A percentile compares a stretch with the other conserved stretches of the same genome.
These are phyloP conservation scores for Vachellia collinsii DNA, from an alignment of 306 rosid genomes.

Conservation along the genomic window DNA sequence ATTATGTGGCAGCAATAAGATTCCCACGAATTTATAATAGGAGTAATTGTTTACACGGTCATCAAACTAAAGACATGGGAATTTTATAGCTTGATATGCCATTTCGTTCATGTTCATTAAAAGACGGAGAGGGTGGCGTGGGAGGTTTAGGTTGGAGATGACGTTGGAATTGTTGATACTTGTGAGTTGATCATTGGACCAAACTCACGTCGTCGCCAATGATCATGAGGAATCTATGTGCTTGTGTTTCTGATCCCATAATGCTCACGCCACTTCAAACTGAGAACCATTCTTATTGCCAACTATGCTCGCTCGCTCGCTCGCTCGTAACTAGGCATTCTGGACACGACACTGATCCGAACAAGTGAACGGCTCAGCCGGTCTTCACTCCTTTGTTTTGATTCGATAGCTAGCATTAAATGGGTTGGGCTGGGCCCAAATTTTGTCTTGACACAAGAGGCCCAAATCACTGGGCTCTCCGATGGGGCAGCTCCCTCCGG, in stretches of 20 bases:
- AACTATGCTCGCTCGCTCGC: too few relatives aligned
- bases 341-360: too few relatives aligned
- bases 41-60: background rate
- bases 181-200: background rate
- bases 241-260: background rate
- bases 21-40: background rate
- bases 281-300: background rate
- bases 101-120: background rate
- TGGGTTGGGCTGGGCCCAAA: background rate
- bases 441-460: background rate
- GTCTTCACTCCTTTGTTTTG: background rate
- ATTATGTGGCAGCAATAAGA: background rate
- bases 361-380: too few relatives aligned
- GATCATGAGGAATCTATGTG: background rate
- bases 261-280: background rate
- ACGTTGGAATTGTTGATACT: background rate
- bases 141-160: background rate
- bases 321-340: too few relatives aligned
- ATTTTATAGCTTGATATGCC: background rate
- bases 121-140: background rate
- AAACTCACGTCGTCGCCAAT: background rate
- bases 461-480: background rate
- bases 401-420: background rate
- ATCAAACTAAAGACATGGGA: background rate
- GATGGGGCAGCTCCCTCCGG: background rate